Evolutionary conservation across 306 rosid genomes (phyloP).

Genomic region (Senna tora): DNA sequence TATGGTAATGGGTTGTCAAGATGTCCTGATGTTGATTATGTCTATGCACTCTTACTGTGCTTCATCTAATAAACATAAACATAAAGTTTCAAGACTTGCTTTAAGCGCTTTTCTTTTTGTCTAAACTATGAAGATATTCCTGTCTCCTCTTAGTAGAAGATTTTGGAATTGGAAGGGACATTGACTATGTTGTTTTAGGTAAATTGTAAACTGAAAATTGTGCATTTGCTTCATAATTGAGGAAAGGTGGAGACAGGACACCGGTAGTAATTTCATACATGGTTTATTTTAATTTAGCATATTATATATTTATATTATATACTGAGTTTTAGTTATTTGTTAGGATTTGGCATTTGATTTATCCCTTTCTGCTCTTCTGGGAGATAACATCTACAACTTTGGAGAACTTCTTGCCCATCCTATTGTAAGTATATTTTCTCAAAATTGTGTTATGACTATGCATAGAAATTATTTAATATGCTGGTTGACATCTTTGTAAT

Average conservation of each 20-base stretch:
- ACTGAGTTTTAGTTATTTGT: slow-evolving; percentile 29
- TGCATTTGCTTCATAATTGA: neutral
- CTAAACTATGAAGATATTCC: neutral
- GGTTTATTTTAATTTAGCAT: slow-evolving; percentile 25
- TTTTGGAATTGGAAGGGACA: slow-evolving; percentile 14
- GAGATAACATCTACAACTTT: slow-evolving; percentile 97
- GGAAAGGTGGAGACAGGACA: slow-evolving; percentile 1
- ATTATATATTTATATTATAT: slow-evolving; percentile 22
- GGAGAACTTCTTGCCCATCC: slow-evolving; percentile 99
- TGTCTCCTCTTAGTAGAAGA: neutral
- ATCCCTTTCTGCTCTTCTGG: slow-evolving; percentile 94
- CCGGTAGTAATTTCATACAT: slow-evolving; percentile 6
- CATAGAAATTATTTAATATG: neutral
- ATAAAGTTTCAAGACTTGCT: neutral
- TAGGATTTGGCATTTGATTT: slow-evolving; percentile 98
- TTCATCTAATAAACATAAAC: slow-evolving; percentile 1
- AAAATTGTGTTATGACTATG: neutral
- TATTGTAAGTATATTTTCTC: slow-evolving; percentile 62
- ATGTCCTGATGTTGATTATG: neutral
- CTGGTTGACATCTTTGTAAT: slow-evolving; percentile 19
- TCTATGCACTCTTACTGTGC: neutral
- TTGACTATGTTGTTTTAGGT: slow-evolving; percentile 21
- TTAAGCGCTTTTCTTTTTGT: neutral
- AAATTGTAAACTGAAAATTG: slow-evolving; percentile 21
- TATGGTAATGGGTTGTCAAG: neutral